Conservation (phyloP, 148 eudicot species). For the Amaranthus hypochondriacus region DNA sequence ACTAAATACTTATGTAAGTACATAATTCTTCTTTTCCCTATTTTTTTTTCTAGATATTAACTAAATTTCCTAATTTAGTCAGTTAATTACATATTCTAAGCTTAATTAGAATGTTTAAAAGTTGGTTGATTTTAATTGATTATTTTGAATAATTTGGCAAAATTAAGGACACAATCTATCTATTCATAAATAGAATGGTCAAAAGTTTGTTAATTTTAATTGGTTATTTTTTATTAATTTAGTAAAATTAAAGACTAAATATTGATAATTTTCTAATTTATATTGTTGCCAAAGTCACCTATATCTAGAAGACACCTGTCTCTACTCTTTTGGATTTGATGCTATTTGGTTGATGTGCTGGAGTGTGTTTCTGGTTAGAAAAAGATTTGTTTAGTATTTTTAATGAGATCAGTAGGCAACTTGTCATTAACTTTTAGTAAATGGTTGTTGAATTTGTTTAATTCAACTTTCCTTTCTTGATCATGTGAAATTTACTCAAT, state of each 20-base stretch:
- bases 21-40: not conserved
- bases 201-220: not conserved
- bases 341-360: not conserved
- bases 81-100: not conserved
- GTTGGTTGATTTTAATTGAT: not conserved
- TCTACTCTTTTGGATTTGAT: slow-evolving; percentile 10
- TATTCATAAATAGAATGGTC: not conserved
- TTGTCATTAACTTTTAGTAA: slow-evolving; percentile 15
- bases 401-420: slow-evolving; percentile 15
- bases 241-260: not conserved
- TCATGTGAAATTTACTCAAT: slow-evolving; percentile 21
- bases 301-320: slow-evolving; percentile 10
- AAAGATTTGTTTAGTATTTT: slow-evolving; percentile 11
- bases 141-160: not conserved
- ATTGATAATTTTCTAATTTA: not conserved
- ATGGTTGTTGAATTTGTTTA: not conserved
- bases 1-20: slow-evolving; percentile 92
- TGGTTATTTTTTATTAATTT: no score
- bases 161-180: not conserved
- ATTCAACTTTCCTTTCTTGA: slow-evolving; percentile 5
- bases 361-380: not conserved
- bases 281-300: not conserved
- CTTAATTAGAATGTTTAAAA: not conserved
- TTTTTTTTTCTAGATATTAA: not conserved
- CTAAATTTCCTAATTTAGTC: not conserved